Percentiles rank a stretch among this genome's conserved stretches.
Evolutionary conservation across 345 rosid species (phyloP).

Genomic region (Crucihimalaya himalaica): DNA sequence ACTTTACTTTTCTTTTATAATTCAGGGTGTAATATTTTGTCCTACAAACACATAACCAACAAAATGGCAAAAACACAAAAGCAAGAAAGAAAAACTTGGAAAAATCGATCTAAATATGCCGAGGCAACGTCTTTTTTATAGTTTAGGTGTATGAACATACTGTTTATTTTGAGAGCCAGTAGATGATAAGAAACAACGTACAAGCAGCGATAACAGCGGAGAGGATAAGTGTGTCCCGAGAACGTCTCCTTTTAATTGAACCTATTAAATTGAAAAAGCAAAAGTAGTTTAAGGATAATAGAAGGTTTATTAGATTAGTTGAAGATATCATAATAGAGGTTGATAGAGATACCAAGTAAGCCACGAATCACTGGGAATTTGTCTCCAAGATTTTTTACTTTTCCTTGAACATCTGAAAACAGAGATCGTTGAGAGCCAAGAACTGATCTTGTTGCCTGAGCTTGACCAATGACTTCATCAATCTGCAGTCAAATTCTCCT

Average conservation of each 20-base stretch:
- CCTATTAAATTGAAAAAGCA: conserved; percentile 47
- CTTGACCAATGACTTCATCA: conserved; percentile 95
- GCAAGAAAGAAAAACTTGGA: neutral
- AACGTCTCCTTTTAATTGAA: conserved; percentile 76
- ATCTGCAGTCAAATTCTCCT: conserved; percentile 50
- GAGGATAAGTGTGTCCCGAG: conserved; percentile 88
- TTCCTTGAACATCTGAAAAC: conserved; percentile 95
- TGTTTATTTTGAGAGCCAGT: conserved; percentile 86
- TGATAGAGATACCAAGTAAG: conserved; percentile 64
- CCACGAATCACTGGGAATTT: conserved; percentile 87
- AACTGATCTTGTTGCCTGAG: conserved; percentile 84
- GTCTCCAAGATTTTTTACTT: conserved; percentile 82
- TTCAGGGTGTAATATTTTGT: neutral
- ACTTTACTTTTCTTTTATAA: neutral
- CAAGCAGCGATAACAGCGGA: conserved; percentile 93
- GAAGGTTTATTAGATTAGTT: neutral
- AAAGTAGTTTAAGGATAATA: neutral
- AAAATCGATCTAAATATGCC: conserved; percentile 6
- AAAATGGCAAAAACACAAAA: conserved; percentile 13
- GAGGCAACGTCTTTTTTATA: conserved; percentile 1
- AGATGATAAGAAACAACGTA: conserved; percentile 76
- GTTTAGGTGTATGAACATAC: conserved; percentile 27
- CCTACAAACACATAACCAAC: conserved; percentile 28
- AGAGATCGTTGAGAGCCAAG: conserved; percentile 84
- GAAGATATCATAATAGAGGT: conserved; percentile 13